A percentile compares a stretch with the other conserved stretches of the same genome.
These are phyloP conservation scores for Dichomitus squalens DNA, from an alignment of 1,284 basidiomycete species.

Conservation along the genomic window DNA sequence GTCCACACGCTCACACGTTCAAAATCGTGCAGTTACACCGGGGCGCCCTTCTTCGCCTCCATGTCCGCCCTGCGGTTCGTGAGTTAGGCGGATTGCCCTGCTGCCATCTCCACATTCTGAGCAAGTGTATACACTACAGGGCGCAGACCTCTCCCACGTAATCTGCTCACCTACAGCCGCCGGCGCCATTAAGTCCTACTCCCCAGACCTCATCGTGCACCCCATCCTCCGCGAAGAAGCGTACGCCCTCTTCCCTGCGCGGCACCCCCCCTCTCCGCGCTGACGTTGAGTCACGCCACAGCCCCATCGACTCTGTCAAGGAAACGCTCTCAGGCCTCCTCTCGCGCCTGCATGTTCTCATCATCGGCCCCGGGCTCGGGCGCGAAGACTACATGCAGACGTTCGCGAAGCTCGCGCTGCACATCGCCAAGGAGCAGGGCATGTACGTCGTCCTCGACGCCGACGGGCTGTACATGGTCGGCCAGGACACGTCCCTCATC, in stretches of 20 bases:
- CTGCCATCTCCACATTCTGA: conserved; percentile 7
- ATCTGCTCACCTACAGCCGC: conserved; percentile 94
- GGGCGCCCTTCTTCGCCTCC: conserved; percentile 93
- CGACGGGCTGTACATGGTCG: conserved; percentile 82
- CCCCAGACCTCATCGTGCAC: conserved; percentile 95
- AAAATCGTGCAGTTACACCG: conserved; percentile 67
- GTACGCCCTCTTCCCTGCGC: conserved; percentile 30
- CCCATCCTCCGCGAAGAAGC: conserved; percentile 75
- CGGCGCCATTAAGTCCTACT: conserved; percentile 93
- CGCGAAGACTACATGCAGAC: conserved; percentile 89
- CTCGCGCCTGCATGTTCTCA: conserved; percentile 86
- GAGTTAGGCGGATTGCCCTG: conserved; percentile 19
- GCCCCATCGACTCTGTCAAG: conserved; percentile 50
- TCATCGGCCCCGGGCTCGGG: conserved; percentile 93
- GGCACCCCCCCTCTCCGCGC: not conserved
- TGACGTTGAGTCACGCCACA: conserved; percentile 24
- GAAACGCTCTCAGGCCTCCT: conserved; percentile 73
- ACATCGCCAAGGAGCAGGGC: conserved; percentile 47
- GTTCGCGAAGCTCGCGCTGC: conserved; percentile 64
- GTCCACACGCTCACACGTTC: not conserved
- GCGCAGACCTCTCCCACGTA: conserved; percentile 94
- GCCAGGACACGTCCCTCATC: conserved; percentile 76
- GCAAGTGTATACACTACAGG: conserved; percentile 46
- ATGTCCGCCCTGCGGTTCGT: conserved; percentile 87
- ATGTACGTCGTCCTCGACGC: conserved; percentile 95